A percentile compares a stretch with the other conserved stretches of the same genome.
Conservation (phyloP, 2,329 filamentous ascomycete species). For the Bipolaris cookei region DNA sequence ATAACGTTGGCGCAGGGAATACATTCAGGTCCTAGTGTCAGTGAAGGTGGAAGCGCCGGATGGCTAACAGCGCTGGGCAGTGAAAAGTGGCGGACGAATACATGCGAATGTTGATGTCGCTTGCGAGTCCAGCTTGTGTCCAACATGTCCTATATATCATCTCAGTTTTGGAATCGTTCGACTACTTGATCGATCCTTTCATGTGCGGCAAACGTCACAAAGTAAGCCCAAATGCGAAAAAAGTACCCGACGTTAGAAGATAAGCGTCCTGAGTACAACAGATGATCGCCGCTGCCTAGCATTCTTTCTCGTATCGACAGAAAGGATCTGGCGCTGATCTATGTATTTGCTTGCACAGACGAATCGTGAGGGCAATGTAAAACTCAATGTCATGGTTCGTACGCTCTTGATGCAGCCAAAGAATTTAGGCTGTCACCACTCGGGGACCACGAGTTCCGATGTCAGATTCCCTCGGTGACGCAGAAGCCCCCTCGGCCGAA, state of each 20-base stretch:
- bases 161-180: too few relatives aligned
- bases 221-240: too few relatives aligned
- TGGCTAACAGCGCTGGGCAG: background rate
- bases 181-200: too few relatives aligned
- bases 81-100: background rate
- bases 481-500: background rate
- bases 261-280: background rate
- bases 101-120: background rate
- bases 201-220: too few relatives aligned
- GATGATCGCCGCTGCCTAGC: background rate
- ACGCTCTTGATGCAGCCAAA: background rate
- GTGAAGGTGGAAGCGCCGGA: background rate
- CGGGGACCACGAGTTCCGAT: background rate
- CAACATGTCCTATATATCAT: too few relatives aligned
- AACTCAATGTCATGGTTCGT: background rate
- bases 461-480: background rate
- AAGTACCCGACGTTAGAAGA: background rate
- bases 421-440: background rate
- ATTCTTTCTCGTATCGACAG: background rate
- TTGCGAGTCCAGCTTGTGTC: background rate
- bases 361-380: too few relatives aligned
- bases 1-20: background rate
- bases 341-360: background rate
- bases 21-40: background rate
- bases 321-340: too few relatives aligned